Evolutionary conservation across 768 basidiomycete genomes (phyloP).

Genomic region (Galerina marginata): DNA sequence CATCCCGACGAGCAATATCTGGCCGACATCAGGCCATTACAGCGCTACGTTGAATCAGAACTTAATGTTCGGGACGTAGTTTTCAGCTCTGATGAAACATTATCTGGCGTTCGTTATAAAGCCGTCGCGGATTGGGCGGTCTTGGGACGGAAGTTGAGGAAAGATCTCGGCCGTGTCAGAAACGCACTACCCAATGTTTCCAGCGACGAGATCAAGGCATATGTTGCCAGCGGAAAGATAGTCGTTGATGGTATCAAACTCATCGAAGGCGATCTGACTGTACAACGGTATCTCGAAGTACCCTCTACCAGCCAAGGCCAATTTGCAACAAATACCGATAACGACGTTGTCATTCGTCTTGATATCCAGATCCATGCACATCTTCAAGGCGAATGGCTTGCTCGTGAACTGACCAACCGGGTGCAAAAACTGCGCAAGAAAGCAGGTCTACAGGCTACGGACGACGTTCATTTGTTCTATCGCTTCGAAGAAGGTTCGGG

Average conservation of each 20-base stretch:
- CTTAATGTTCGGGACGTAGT: slow-evolving; percentile 92
- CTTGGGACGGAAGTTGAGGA: slow-evolving; percentile 91
- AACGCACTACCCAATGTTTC: slow-evolving; percentile 81
- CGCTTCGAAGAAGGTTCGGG: slow-evolving; percentile 73
- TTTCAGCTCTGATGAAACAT: slow-evolving; percentile 86
- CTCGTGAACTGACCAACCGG: slow-evolving; percentile 89
- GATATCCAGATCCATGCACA: slow-evolving; percentile 90
- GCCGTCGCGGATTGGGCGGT: slow-evolving; percentile 96
- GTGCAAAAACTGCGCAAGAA: slow-evolving; percentile 96
- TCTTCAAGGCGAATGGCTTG: slow-evolving; percentile 85
- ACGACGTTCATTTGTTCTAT: slow-evolving; percentile 91
- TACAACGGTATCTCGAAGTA: slow-evolving; percentile 90
- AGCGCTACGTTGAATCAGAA: slow-evolving; percentile 90
- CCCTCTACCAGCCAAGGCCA: slow-evolving; percentile 63
- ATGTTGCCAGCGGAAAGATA: slow-evolving; percentile 75
- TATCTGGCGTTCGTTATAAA: slow-evolving; percentile 88
- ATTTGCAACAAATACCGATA: slow-evolving; percentile 87
- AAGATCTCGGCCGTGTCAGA: slow-evolving; percentile 89
- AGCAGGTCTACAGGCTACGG: slow-evolving; percentile 92
- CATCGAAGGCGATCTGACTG: slow-evolving; percentile 86
- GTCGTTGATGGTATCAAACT: slow-evolving; percentile 90
- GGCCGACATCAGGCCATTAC: slow-evolving; percentile 82
- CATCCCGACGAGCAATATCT: slow-evolving; percentile 86
- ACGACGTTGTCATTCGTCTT: slow-evolving; percentile 92
- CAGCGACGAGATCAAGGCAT: slow-evolving; percentile 83